Conservation (phyloP, 2,329 filamentous ascomycete genomes). For the Teratosphaeria pseudoeucalypti region DNA sequence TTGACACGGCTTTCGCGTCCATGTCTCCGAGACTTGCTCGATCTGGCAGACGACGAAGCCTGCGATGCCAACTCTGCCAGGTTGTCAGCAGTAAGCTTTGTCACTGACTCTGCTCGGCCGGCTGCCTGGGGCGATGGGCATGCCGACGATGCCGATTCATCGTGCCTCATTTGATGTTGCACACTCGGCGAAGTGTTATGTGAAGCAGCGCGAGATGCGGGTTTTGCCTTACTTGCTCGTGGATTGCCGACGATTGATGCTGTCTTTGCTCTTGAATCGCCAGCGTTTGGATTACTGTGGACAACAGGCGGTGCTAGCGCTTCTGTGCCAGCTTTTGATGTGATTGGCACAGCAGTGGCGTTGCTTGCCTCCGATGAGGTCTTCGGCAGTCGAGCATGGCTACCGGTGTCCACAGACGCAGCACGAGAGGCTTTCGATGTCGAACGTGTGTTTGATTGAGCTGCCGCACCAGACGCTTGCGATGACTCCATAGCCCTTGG, state of each 20-base stretch:
- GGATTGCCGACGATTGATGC: background rate
- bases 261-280: background rate
- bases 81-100: background rate
- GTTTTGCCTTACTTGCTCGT: background rate
- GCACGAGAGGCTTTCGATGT: background rate
- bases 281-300: background rate
- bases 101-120: background rate
- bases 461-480: background rate
- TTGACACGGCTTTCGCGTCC: background rate
- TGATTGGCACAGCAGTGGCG: background rate
- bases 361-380: background rate
- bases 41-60: background rate
- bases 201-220: background rate
- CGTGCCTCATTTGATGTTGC: background rate
- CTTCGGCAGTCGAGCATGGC: background rate
- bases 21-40: background rate
- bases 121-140: background rate
- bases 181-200: background rate
- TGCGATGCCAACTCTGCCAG: background rate
- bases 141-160: background rate
- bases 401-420: background rate
- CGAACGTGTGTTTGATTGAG: background rate
- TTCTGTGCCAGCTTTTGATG: background rate
- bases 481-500: background rate
- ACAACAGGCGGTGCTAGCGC: background rate